Conservation (phyloP, 176 grass and related monocot genomes). For the Oryza nivara region DNA sequence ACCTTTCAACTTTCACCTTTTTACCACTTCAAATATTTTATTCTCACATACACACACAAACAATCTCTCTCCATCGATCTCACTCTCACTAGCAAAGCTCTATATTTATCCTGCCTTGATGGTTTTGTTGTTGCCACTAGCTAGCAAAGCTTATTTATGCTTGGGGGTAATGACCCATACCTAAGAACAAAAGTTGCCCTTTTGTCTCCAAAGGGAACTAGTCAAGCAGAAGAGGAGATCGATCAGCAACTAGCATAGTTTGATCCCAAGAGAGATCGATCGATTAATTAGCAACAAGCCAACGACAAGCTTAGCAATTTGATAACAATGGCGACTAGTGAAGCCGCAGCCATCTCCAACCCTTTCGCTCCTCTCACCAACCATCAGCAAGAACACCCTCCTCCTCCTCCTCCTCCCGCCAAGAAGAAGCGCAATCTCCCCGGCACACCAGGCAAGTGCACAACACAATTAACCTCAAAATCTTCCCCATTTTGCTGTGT, state of each 20-base stretch:
- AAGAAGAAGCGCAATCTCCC: conserved; percentile 99
- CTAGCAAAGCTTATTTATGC: conserved; percentile 43
- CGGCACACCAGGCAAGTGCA: conserved; percentile 86
- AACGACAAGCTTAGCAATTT: conserved; percentile 15
- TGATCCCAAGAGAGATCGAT: not conserved
- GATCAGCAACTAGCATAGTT: not conserved
- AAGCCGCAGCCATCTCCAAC: conserved; percentile 49
- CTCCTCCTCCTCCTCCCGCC: conserved; percentile 42
- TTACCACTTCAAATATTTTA: conserved; percentile 29
- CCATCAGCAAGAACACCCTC: conserved; percentile 45
- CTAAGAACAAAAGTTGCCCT: conserved; percentile 53
- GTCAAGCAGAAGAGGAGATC: conserved; percentile 1
- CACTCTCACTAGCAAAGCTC: not conserved
- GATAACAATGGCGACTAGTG: conserved; percentile 52
- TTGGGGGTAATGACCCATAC: conserved; percentile 52
- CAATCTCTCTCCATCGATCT: not conserved
- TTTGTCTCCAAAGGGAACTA: conserved; percentile 49
- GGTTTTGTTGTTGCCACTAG: conserved; percentile 45
- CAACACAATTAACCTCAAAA: not conserved
- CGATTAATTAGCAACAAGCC: not conserved
- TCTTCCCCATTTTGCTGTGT: not conserved
- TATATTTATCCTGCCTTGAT: not conserved
- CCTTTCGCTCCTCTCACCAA: conserved; percentile 53
- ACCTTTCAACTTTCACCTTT: conserved; percentile 60
- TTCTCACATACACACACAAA: not conserved